Percentiles rank a stretch among this genome's conserved stretches.
Conservation (phyloP, 1,284 basidiomycete species). For the Leccinum subrobustum region DNA sequence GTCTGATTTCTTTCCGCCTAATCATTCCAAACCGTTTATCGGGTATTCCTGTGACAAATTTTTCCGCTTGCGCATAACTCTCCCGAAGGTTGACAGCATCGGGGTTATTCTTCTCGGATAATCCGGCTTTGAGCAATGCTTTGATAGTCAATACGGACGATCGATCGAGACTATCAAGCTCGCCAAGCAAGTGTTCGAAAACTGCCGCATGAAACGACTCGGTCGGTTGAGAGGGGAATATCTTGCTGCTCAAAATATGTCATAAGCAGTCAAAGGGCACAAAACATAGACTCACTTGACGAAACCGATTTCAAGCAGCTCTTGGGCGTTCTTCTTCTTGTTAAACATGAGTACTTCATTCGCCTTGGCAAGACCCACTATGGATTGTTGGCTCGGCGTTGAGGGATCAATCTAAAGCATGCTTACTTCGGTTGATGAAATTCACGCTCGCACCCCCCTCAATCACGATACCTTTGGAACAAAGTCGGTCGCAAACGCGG, state of each 20-base stretch:
- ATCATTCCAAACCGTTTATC: conserved; percentile 52
- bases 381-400: background rate
- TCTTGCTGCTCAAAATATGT: conserved; percentile 43
- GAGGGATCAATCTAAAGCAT: background rate
- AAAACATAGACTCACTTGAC: conserved; percentile 50
- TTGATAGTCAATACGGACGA: conserved; percentile 53
- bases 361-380: conserved; percentile 67
- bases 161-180: conserved; percentile 56
- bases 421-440: conserved; percentile 61
- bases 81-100: conserved; percentile 67
- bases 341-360: conserved; percentile 70
- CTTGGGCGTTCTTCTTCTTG: conserved; percentile 60
- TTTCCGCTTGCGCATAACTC: conserved; percentile 65
- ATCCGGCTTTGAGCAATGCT: conserved; percentile 51
- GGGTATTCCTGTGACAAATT: conserved; percentile 61
- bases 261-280: background rate
- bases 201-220: conserved; percentile 56
- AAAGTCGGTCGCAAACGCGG: conserved; percentile 2
- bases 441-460: conserved; percentile 68
- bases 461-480: conserved; percentile 50
- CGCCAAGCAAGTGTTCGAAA: conserved; percentile 45
- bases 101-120: conserved; percentile 62
- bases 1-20: conserved; percentile 61
- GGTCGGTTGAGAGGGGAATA: conserved; percentile 53
- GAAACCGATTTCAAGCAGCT: conserved; percentile 60